These are phyloP conservation scores for Candida stauntonica DNA, from an alignment of 805 yeast species.

Conservation along the genomic window DNA sequence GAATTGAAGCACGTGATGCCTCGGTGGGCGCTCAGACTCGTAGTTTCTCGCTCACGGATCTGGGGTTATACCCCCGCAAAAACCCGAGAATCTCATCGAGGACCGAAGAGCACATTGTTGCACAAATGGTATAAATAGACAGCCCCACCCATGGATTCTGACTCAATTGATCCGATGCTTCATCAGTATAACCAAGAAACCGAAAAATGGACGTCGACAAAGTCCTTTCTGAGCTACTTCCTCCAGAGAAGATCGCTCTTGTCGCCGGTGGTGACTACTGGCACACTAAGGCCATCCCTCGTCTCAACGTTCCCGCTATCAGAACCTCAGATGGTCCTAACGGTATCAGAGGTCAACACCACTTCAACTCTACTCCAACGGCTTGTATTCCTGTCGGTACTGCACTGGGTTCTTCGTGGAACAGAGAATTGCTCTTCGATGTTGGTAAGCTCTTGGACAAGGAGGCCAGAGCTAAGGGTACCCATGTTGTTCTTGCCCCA, in stretches of 20 bases:
- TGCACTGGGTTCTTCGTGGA: slow-evolving; percentile 50
- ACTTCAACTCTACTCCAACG: slow-evolving; percentile 45
- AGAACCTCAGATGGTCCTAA: slow-evolving; percentile 57
- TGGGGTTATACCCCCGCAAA: too few relatives aligned
- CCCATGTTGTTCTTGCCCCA: slow-evolving; percentile 44
- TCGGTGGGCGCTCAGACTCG: too few relatives aligned
- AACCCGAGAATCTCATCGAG: slow-evolving; percentile 6
- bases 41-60: too few relatives aligned
- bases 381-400: slow-evolving; percentile 59
- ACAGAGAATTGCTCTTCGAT: slow-evolving; percentile 39
- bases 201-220: slow-evolving; percentile 16
- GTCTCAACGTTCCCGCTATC: slow-evolving; percentile 40
- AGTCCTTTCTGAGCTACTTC: slow-evolving; percentile 11
- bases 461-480: slow-evolving; percentile 51
- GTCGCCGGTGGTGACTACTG: slow-evolving; percentile 39
- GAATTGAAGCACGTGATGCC: too few relatives aligned
- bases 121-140: background rate
- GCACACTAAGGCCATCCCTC: slow-evolving; percentile 37
- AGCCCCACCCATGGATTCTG: too few relatives aligned
- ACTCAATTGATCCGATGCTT: too few relatives aligned
- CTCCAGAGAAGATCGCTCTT: slow-evolving; percentile 17
- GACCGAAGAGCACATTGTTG: too few relatives aligned
- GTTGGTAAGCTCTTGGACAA: slow-evolving; percentile 49
- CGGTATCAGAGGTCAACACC: slow-evolving; percentile 52
- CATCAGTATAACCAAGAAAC: too few relatives aligned